These are phyloP conservation scores for Daldinia loculata DNA, from an alignment of 495 filamentous ascomycete genomes.

Conservation along the genomic window DNA sequence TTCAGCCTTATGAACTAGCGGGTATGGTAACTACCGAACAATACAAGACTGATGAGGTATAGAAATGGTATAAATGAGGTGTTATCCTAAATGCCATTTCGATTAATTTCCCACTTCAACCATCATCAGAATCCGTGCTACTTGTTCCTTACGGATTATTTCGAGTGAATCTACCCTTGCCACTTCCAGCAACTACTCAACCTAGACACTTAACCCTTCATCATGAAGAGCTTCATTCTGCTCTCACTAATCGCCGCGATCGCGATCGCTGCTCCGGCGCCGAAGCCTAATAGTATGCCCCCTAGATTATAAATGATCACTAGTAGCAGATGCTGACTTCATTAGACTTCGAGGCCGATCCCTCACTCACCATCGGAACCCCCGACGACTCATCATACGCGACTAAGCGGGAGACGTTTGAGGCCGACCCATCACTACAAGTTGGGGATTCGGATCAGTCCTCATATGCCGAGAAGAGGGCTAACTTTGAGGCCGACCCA, in stretches of 20 bases:
- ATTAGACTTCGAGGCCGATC: not conserved
- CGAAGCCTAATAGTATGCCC: not conserved
- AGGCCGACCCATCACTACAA: not conserved
- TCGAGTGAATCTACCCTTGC: not conserved
- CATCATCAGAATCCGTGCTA: not conserved
- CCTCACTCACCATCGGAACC: not conserved
- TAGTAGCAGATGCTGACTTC: not conserved
- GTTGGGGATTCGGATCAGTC: not conserved
- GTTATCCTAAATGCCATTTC: not conserved
- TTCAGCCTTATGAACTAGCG: not conserved
- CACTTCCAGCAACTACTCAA: not conserved
- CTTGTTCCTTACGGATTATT: not conserved
- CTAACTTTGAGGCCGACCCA: constrained; percentile 7
- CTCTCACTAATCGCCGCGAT: not conserved
- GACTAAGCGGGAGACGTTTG: not conserved
- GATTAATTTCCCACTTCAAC: not conserved
- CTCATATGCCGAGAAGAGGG: not conserved
- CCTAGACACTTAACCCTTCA: not conserved
- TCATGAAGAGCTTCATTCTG: not conserved
- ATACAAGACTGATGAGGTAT: not conserved
- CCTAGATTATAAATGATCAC: not conserved
- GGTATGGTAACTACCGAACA: not conserved
- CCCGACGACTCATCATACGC: not conserved
- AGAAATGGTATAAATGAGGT: not conserved
- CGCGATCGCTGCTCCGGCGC: not conserved